A percentile compares a stretch with the other conserved stretches of the same genome.
These are phyloP conservation scores for Boletellus sp. DNA, from an alignment of 768 basidiomycete species.

Conservation along the genomic window DNA sequence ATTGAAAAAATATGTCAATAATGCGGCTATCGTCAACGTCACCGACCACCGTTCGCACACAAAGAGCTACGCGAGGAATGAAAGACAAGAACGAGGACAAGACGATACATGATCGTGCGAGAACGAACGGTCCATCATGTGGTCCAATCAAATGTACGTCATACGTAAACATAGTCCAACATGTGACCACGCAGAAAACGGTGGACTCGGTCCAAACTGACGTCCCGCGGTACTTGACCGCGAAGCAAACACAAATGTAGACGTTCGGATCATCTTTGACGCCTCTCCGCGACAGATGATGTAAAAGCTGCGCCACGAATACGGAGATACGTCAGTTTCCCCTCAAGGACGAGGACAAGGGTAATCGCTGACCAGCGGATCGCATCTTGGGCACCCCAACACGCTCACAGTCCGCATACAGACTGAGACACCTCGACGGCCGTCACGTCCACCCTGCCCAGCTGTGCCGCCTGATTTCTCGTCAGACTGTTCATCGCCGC, in stretches of 20 bases:
- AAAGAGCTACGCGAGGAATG: background rate
- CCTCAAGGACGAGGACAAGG: background rate
- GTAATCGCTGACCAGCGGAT: background rate
- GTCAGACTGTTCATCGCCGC: constrained; percentile 29
- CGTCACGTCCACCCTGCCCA: constrained; percentile 22
- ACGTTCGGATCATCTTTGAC: background rate
- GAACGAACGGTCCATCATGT: background rate
- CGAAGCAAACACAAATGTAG: too few species aligned
- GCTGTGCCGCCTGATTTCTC: background rate
- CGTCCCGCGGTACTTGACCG: background rate
- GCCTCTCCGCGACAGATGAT: background rate
- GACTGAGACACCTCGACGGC: background rate
- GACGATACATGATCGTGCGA: background rate
- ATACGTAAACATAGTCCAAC: background rate
- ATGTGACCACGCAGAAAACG: background rate
- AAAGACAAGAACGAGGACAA: background rate
- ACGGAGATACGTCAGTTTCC: too few species aligned
- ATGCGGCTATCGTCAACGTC: background rate
- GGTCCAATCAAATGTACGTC: background rate
- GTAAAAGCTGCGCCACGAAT: background rate
- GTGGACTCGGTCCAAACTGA: constrained; percentile 2
- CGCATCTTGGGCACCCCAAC: background rate
- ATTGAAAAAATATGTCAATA: background rate
- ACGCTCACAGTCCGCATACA: background rate
- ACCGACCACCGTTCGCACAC: background rate